Percentiles rank a stretch among this genome's conserved stretches.
These are phyloP conservation scores for Perkinsela sp. DNA, from an alignment of 208 protist species.

Conservation along the genomic window DNA sequence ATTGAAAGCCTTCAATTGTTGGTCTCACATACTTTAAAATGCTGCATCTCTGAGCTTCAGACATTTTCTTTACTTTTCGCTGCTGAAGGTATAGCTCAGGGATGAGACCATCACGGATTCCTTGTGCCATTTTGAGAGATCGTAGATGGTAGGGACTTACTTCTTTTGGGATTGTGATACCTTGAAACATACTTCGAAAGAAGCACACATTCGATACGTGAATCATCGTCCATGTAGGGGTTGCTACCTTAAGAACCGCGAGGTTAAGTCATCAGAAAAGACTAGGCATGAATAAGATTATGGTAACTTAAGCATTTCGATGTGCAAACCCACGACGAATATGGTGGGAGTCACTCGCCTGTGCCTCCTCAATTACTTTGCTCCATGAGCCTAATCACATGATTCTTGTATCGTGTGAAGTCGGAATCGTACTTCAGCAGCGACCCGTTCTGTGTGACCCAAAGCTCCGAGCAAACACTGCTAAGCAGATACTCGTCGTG, in stretches of 20 bases:
- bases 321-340: too few species aligned
- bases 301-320: too few species aligned
- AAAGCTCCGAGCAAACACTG: conserved; percentile 64
- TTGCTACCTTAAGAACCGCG: too few species aligned
- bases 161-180: neutral
- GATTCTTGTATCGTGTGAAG: conserved; percentile 52
- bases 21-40: neutral
- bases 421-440: conserved; percentile 48
- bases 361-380: too few species aligned
- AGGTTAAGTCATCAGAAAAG: too few species aligned
- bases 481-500: conserved; percentile 76
- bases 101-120: neutral
- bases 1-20: neutral
- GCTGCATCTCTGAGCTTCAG: neutral
- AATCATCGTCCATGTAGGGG: too few species aligned
- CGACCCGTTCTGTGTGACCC: conserved; percentile 31
- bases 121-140: neutral
- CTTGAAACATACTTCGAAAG: neutral
- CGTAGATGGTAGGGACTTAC: neutral
- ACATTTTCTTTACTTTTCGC: neutral
- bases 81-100: neutral
- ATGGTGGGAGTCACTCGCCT: too few species aligned
- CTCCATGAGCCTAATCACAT: conserved; percentile 2
- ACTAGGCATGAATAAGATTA: too few species aligned
- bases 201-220: too few species aligned